phyloP scores from a whole-genome alignment of 176 grass and related monocot species.

The Bonia amplexicaulis region DNA sequence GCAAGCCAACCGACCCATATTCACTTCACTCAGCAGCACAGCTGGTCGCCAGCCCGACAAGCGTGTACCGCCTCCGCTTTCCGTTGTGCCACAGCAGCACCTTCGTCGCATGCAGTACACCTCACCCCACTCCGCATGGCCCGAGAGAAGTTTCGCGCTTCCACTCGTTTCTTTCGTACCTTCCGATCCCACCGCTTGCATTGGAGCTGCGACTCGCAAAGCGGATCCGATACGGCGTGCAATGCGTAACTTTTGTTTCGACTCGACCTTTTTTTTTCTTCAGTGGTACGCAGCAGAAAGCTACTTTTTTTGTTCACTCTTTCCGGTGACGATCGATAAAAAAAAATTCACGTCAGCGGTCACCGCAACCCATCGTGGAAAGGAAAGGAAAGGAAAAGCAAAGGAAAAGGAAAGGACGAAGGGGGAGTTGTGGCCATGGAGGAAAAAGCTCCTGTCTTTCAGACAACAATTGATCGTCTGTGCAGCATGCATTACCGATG shows the following conservation, averaged over 20 bases:
- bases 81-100: background rate
- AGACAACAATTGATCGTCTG: constrained; percentile 1
- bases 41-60: background rate
- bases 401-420: background rate
- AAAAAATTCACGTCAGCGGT: background rate
- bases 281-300: background rate
- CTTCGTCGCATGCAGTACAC: background rate
- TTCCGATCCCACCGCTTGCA: background rate
- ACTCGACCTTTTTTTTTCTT: background rate
- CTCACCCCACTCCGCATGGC: background rate
- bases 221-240: background rate
- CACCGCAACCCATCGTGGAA: background rate
- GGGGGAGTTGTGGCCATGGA: background rate
- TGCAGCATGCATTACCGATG: constrained; percentile 24
- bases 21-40: background rate
- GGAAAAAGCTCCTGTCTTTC: background rate
- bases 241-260: background rate
- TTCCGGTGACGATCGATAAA: background rate
- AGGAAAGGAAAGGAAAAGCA: background rate
- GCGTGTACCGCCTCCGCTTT: background rate
- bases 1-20: background rate
- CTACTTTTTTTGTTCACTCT: background rate
- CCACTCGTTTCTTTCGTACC: background rate
- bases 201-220: background rate
- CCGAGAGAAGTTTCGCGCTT: background rate